Evolutionary conservation across 768 basidiomycete genomes (phyloP).

Genomic region (Sutorius australiensis): DNA sequence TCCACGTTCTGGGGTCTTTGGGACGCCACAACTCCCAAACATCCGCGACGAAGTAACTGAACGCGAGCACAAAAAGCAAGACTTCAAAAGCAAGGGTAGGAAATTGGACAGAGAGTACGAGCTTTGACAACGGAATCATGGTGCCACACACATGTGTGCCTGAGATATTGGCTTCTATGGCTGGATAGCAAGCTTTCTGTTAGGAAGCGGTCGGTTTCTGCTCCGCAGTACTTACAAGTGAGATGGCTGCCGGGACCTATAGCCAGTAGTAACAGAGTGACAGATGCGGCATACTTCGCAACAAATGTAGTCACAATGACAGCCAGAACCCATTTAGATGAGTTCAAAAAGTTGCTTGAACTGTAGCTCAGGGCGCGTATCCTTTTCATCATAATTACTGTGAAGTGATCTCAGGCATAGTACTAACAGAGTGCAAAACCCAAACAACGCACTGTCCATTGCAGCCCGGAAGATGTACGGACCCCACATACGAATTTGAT

Average conservation of each 20-base stretch:
- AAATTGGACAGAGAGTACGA: slow-evolving; percentile 3
- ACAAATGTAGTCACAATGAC: slow-evolving; percentile 7
- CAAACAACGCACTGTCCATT: slow-evolving; percentile 16
- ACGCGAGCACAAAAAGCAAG: slow-evolving; percentile 15
- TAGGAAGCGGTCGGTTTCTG: background rate
- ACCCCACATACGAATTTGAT: slow-evolving; percentile 14
- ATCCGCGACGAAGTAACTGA: slow-evolving; percentile 6
- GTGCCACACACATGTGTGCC: slow-evolving; percentile 4
- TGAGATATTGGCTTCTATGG: background rate
- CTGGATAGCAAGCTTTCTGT: background rate
- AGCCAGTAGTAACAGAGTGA: slow-evolving; percentile 9
- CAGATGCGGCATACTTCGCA: background rate
- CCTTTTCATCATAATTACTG: slow-evolving; percentile 22
- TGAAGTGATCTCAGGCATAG: background rate
- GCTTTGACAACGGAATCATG: background rate
- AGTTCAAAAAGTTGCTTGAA: slow-evolving; percentile 3
- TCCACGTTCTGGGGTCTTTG: background rate
- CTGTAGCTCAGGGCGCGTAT: slow-evolving; percentile 10
- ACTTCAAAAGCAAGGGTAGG: slow-evolving; percentile 14
- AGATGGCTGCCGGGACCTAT: slow-evolving; percentile 10
- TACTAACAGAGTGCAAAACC: background rate
- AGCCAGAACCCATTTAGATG: slow-evolving; percentile 3
- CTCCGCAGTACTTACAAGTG: background rate
- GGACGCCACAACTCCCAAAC: slow-evolving; percentile 5
- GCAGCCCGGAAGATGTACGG: slow-evolving; percentile 12